Conservation (phyloP, 106 monocot genomes). For the Dendrobium catenatum region DNA sequence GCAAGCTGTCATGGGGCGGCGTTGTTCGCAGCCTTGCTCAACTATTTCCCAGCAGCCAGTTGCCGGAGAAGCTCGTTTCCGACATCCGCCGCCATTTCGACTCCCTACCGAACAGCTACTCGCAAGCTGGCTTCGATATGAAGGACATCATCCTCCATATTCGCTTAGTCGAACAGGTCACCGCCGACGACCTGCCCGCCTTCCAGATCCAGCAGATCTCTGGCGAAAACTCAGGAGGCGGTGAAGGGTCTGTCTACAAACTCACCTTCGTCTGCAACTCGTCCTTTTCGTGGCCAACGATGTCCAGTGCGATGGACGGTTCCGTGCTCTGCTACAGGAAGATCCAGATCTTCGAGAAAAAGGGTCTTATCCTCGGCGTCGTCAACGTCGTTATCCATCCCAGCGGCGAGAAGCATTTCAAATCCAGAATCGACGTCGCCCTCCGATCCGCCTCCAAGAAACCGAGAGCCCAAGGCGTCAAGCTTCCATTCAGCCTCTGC, state of each 20-base stretch:
- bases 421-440: conserved; percentile 43
- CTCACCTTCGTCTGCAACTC: conserved; percentile 65
- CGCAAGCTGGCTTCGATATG: conserved; percentile 76
- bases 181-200: conserved; percentile 53
- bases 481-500: conserved; percentile 84
- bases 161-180: conserved; percentile 60
- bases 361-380: conserved; percentile 67
- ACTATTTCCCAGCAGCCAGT: conserved; percentile 60
- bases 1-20: conserved; percentile 45
- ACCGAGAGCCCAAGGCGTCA: conserved; percentile 47
- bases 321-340: conserved; percentile 59
- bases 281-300: conserved; percentile 73
- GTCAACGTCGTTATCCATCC: conserved; percentile 35
- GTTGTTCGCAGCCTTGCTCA: conserved; percentile 59
- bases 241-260: conserved; percentile 27
- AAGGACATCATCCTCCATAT: conserved; percentile 76
- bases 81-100: conserved; percentile 84
- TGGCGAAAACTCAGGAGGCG: conserved; percentile 9
- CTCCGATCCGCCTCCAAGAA: conserved; percentile 56
- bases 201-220: conserved; percentile 49
- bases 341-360: conserved; percentile 92
- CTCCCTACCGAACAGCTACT: conserved; percentile 78
- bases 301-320: conserved; percentile 60
- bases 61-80: conserved; percentile 68
- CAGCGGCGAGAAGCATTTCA: conserved; percentile 48